Percentiles rank a stretch among this genome's conserved stretches.
These are phyloP conservation scores for Trichaptum fuscoviolaceum DNA, from an alignment of 768 basidiomycete genomes.

Conservation along the genomic window DNA sequence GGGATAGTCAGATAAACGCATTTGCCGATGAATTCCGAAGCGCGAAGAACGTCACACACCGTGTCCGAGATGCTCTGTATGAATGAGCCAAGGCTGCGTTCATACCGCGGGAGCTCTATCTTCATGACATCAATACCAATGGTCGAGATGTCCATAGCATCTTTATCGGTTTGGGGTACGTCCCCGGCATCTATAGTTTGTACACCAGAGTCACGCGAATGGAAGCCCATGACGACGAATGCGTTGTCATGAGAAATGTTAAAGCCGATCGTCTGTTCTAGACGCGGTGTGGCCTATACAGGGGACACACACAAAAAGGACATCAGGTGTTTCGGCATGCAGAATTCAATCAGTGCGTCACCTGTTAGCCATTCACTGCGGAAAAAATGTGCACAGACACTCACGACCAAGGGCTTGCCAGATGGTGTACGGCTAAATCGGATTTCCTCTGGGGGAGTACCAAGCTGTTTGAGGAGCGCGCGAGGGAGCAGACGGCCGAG, in stretches of 20 bases:
- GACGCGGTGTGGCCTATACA: slow-evolving; percentile 36
- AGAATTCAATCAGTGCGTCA: neutral
- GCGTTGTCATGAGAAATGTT: slow-evolving; percentile 82
- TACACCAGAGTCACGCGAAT: slow-evolving; percentile 38
- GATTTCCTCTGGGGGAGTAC: slow-evolving; percentile 42
- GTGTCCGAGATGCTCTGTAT: slow-evolving; percentile 60
- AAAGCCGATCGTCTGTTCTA: slow-evolving; percentile 60
- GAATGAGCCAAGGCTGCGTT: slow-evolving; percentile 49
- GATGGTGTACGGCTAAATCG: slow-evolving; percentile 50
- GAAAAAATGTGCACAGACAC: slow-evolving; percentile 20
- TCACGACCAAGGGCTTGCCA: slow-evolving; percentile 75
- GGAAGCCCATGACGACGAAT: slow-evolving; percentile 61
- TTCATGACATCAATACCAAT: slow-evolving; percentile 84
- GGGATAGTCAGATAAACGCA: neutral
- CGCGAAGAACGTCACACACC: slow-evolving; percentile 31
- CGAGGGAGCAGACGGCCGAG: slow-evolving; percentile 72
- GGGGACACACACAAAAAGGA: slow-evolving; percentile 9
- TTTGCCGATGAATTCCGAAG: slow-evolving; percentile 1
- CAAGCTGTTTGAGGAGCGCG: slow-evolving; percentile 54
- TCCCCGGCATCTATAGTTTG: slow-evolving; percentile 29
- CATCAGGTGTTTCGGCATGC: neutral
- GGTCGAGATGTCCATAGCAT: neutral
- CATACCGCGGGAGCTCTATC: slow-evolving; percentile 53
- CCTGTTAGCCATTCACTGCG: neutral
- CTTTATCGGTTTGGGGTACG: slow-evolving; percentile 42